phyloP scores from a whole-genome alignment of 2,329 filamentous ascomycete genomes.

The Fusarium devonianum region DNA sequence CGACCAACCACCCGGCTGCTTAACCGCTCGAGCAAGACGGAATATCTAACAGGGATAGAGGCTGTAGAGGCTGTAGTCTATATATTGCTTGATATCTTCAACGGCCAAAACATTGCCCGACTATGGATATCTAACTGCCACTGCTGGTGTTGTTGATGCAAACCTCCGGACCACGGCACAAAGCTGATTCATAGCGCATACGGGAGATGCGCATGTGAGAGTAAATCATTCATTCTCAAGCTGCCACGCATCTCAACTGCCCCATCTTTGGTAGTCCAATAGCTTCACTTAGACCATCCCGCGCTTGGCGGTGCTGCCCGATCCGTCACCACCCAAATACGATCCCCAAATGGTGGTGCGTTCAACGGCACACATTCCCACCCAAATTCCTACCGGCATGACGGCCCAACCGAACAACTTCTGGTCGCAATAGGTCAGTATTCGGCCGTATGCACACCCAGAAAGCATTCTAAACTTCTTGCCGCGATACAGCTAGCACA shows the following conservation, averaged over 20 bases:
- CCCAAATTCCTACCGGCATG: conserved; percentile 19
- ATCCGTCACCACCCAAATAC: conserved; percentile 6
- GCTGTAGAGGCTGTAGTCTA: too few relatives aligned
- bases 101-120: too few relatives aligned
- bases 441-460: too few relatives aligned
- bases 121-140: too few relatives aligned
- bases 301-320: conserved; percentile 33
- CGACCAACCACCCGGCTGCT: conserved; percentile 28
- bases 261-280: conserved; percentile 18
- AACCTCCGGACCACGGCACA: too few relatives aligned
- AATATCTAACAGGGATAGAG: too few relatives aligned
- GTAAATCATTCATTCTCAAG: conserved; percentile 1
- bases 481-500: not conserved
- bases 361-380: conserved; percentile 27
- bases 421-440: conserved; percentile 15
- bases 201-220: not conserved
- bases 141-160: too few relatives aligned
- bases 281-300: conserved; percentile 1
- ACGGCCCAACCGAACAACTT: conserved; percentile 16
- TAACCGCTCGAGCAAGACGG: conserved; percentile 32
- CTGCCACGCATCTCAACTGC: conserved; percentile 24
- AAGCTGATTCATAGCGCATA: too few relatives aligned
- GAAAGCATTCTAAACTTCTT: too few relatives aligned
- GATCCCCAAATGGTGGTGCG: conserved; percentile 8
- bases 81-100: too few relatives aligned